phyloP scores from a whole-genome alignment of 148 eudicot genomes.

The Salicornia ramosissima region DNA sequence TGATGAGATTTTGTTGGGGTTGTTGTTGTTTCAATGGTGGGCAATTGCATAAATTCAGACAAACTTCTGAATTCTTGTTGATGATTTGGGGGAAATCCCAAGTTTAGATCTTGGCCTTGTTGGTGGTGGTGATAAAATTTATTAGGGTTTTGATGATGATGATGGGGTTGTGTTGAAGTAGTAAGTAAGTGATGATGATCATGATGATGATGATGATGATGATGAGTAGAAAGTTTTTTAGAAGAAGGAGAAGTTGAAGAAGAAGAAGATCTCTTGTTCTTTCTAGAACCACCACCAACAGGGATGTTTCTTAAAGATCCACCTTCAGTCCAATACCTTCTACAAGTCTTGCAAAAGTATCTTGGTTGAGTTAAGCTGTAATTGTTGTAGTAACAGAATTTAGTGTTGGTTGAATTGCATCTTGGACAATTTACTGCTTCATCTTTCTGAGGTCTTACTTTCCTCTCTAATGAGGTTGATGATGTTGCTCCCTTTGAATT shows the following conservation, averaged over 20 bases:
- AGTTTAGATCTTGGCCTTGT: conserved; percentile 74
- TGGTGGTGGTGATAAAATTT: conserved; percentile 26
- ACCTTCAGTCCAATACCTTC: conserved; percentile 92
- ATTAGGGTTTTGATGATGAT: conserved; percentile 44
- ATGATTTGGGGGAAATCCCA: conserved; percentile 45
- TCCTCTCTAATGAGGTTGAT: conserved; percentile 32
- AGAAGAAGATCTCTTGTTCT: conserved; percentile 58
- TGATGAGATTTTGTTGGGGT: conserved; percentile 19
- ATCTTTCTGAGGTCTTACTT: conserved; percentile 44
- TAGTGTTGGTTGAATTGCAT: conserved; percentile 69
- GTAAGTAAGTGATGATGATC: background rate
- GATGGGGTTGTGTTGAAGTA: background rate
- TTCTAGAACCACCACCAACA: conserved; percentile 77
- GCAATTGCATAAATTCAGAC: conserved; percentile 70
- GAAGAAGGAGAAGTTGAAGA: conserved; percentile 21
- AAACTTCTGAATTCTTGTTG: conserved; percentile 51
- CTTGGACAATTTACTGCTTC: conserved; percentile 60
- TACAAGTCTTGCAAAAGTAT: conserved; percentile 80
- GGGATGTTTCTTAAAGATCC: conserved; percentile 76
- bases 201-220: background rate
- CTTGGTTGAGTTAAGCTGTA: conserved; percentile 86
- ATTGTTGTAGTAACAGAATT: conserved; percentile 91
- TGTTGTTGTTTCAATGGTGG: conserved; percentile 43
- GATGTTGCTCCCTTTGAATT: background rate
- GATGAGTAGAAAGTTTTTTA: conserved; percentile 36